Percentiles rank a stretch among this genome's conserved stretches.
Conservation (phyloP, 306 rosid species). For the Vigna reflexopilosa region DNA sequence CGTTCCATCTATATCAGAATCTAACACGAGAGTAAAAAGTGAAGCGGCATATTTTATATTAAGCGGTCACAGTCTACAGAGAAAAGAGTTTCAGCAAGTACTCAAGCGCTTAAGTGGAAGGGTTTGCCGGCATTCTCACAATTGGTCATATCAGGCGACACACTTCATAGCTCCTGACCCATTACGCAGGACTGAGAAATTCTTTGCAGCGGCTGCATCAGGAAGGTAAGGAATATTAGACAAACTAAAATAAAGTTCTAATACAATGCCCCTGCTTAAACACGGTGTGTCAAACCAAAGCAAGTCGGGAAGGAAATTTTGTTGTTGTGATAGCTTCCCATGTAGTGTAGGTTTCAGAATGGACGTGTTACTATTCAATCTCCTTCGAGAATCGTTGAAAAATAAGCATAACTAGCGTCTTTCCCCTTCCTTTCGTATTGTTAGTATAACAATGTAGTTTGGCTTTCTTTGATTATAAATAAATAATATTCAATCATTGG, state of each 20-base stretch:
- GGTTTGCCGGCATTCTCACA: slow-evolving; percentile 85
- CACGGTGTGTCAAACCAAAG: not conserved
- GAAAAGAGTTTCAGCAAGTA: slow-evolving; percentile 82
- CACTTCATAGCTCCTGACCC: slow-evolving; percentile 86
- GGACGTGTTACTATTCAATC: not conserved
- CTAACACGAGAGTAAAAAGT: slow-evolving; percentile 43
- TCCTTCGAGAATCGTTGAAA: not conserved
- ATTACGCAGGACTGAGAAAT: slow-evolving; percentile 83
- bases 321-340: not conserved
- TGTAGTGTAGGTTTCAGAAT: not conserved
- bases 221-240: slow-evolving; percentile 67
- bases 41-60: slow-evolving; percentile 73
- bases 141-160: slow-evolving; percentile 98
- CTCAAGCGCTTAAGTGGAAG: slow-evolving; percentile 80
- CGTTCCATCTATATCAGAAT: slow-evolving; percentile 40
- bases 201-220: slow-evolving; percentile 95
- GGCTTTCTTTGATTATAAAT: slow-evolving; percentile 29
- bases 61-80: slow-evolving; percentile 75
- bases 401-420: not conserved
- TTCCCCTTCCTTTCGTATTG: not conserved
- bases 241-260: not conserved
- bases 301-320: not conserved
- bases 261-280: not conserved
- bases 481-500: slow-evolving; percentile 34
- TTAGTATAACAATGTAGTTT: not conserved